phyloP scores from a whole-genome alignment of 495 filamentous ascomycete genomes.

The Pseudoneurospora amorphoporcata region DNA sequence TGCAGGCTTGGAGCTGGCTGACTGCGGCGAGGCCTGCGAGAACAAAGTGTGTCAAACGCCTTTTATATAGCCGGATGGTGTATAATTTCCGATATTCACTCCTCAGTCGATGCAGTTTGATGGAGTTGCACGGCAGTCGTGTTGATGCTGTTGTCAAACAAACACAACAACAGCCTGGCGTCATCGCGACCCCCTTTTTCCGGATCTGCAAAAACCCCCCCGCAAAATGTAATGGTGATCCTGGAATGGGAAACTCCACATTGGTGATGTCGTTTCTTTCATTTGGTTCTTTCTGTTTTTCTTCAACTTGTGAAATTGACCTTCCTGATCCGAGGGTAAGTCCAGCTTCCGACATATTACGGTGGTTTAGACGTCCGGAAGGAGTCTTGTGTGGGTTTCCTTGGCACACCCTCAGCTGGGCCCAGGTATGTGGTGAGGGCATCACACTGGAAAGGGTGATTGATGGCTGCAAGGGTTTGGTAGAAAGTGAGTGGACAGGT shows the following conservation, averaged over 20 bases:
- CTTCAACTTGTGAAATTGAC: neutral
- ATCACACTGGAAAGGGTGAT: neutral
- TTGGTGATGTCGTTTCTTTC: neutral
- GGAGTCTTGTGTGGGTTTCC: neutral
- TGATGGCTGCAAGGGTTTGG: neutral
- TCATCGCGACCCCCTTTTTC: neutral
- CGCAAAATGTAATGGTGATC: neutral
- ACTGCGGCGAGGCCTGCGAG: neutral
- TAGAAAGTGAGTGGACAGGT: neutral
- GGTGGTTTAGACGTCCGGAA: too few species aligned
- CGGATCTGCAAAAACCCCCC: neutral
- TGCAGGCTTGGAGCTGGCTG: neutral
- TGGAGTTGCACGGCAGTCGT: neutral
- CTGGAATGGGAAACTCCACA: neutral
- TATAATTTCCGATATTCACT: neutral
- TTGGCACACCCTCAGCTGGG: neutral
- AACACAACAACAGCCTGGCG: neutral
- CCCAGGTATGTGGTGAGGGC: neutral
- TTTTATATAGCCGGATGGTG: too few species aligned
- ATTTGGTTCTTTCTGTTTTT: neutral
- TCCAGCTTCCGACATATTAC: neutral
- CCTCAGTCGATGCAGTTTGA: neutral
- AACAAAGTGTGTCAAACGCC: neutral
- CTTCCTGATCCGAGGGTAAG: neutral
- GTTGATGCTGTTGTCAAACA: neutral